These are phyloP conservation scores for Pterula multifida DNA, from an alignment of 1,284 basidiomycete genomes.

Conservation along the genomic window DNA sequence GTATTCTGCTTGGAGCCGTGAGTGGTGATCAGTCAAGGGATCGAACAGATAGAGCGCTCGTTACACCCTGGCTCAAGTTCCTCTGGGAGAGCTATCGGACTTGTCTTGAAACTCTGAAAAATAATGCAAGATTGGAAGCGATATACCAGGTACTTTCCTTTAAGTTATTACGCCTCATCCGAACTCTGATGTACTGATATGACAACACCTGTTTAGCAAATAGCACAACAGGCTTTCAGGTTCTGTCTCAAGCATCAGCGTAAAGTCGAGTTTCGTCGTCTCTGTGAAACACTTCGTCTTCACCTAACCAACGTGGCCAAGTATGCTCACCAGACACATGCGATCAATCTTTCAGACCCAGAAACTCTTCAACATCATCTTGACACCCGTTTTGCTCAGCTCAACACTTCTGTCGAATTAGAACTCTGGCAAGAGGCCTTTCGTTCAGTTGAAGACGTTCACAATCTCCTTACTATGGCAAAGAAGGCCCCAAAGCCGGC, in stretches of 20 bases:
- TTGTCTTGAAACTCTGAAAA: constrained; percentile 92
- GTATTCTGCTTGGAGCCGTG: constrained; percentile 80
- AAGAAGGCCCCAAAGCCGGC: constrained; percentile 86
- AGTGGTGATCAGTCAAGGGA: constrained; percentile 90
- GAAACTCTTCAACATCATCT: constrained; percentile 96
- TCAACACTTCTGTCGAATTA: constrained; percentile 96
- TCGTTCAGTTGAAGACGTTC: constrained; percentile 96
- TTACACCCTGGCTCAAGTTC: constrained; percentile 97
- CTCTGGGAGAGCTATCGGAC: constrained; percentile 98
- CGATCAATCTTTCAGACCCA: constrained; percentile 96
- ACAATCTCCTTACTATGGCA: constrained; percentile 87
- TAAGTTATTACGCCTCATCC: not conserved
- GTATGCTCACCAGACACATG: constrained; percentile 89
- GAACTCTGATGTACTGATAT: too few species aligned
- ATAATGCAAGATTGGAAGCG: constrained; percentile 87
- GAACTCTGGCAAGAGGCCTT: constrained; percentile 99
- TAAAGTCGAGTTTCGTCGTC: constrained; percentile 94
- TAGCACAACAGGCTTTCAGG: constrained; percentile 94
- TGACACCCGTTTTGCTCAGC: constrained; percentile 95
- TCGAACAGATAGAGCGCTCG: constrained; percentile 88
- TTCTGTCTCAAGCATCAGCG: constrained; percentile 93
- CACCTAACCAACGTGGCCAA: constrained; percentile 94
- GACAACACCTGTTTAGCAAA: constrained; percentile 55
- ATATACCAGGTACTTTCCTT: constrained; percentile 77
- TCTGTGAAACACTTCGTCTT: constrained; percentile 93